Evolutionary conservation across 768 basidiomycete genomes (phyloP).

Genomic region (Hydnum rufescens): DNA sequence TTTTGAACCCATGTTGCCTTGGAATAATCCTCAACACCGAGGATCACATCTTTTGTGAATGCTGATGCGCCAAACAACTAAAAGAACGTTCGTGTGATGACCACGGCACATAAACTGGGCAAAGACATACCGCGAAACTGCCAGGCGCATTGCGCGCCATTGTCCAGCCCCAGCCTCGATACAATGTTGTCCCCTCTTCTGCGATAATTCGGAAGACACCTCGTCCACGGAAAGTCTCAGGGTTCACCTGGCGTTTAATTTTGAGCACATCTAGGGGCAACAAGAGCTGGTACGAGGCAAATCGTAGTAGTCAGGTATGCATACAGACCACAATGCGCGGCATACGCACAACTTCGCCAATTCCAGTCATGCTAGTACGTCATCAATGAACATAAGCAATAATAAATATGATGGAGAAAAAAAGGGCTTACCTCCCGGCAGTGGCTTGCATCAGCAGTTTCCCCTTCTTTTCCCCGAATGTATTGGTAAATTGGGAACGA

Average conservation of each 20-base stretch:
- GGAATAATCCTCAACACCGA: conserved; percentile 76
- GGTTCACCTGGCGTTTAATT: conserved; percentile 97
- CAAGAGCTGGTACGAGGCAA: conserved; percentile 38
- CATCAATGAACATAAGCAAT: neutral
- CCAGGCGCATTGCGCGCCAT: conserved; percentile 96
- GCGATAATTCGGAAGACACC: conserved; percentile 74
- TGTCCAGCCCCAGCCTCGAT: conserved; percentile 98
- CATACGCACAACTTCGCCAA: conserved; percentile 72
- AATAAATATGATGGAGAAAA: neutral
- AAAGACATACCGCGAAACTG: conserved; percentile 59
- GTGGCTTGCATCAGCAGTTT: conserved; percentile 91
- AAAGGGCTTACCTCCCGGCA: conserved; percentile 57
- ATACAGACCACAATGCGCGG: neutral
- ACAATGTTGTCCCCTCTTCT: conserved; percentile 82
- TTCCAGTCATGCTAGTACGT: conserved; percentile 36
- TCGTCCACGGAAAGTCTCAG: conserved; percentile 91
- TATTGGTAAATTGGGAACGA: conserved; percentile 58
- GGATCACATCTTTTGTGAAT: conserved; percentile 79
- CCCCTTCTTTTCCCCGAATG: conserved; percentile 86
- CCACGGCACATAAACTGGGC: neutral
- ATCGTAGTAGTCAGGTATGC: neutral
- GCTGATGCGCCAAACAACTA: conserved; percentile 97
- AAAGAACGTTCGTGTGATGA: neutral
- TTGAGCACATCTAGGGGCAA: conserved; percentile 92
- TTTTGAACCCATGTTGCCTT: conserved; percentile 96